Evolutionary conservation across 2,329 filamentous ascomycete genomes (phyloP), one percentile per base, ranked within the genome.

Genomic region (Alternaria alternata): DNA sequence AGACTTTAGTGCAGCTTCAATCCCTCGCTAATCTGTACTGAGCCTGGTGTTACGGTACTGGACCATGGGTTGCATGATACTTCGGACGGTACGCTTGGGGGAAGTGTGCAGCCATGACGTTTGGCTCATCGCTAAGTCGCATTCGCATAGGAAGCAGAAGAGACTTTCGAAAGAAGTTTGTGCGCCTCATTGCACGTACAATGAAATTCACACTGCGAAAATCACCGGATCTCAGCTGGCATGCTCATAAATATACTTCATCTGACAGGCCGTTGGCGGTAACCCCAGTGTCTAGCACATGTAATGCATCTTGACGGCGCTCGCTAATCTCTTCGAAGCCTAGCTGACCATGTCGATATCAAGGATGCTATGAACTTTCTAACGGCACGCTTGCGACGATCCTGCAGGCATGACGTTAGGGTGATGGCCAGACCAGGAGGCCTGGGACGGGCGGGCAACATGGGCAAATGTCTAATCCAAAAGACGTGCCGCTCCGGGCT

Each of bases 361-460:
- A n/a, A 43, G 51, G 44, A 46, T 51, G 32, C 44, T 44, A 34
- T 41, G 22, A 38, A 34, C 41, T 20, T n/a, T 26, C 36, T 30
- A 46, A 56, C 44, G 46, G 57, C 49, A 60, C 46, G 46, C 57
- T 60, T 60, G 34, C 36, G 36, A 48, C 24, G 44, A 41, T 55
- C 36, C 42, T 44, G 52, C 32, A 51, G 24, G 39, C 32, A 57
- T 60, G 53, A 60, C 57, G 57, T 57, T 60, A 18, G 34, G 16
- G 20, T 47, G 28, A 41, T 51, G 57, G 57, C 43, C 56, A 49
- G 51, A 54, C 46, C 46, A 36, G 46, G 20, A 26, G 30, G 43
- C 30, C 41, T 53, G 28, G 28, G 44, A 28, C 38, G 42, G 51
- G 43, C 44, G 57, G 57, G 18, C 41, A 38, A 57, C 53, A 59